Conservation (phyloP, 164 flowering plant genomes). For the Santalum album region DNA sequence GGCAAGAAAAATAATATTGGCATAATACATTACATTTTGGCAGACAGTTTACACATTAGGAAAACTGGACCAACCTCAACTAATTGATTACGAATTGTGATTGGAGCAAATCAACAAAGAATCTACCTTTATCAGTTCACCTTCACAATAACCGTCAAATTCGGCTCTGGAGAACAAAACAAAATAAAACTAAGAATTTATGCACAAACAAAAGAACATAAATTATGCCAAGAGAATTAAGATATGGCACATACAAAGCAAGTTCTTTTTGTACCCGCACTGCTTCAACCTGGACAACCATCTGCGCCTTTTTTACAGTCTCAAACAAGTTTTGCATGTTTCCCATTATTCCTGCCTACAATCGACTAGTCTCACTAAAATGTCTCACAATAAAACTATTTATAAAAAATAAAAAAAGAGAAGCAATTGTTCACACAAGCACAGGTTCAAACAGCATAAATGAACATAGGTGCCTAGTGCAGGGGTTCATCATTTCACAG, state of each 20-base stretch:
- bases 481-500: no score
- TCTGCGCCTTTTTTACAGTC: not conserved
- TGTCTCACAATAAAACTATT: no score
- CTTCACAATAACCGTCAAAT: constrained; percentile 1
- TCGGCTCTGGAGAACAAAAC: not conserved
- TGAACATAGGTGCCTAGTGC: no score
- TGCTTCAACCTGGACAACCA: constrained; percentile 3
- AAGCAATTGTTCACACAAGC: no score
- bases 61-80: not conserved
- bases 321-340: constrained; percentile 4
- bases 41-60: no score
- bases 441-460: no score
- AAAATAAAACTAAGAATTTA: not conserved
- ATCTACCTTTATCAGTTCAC: not conserved
- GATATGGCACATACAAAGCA: not conserved
- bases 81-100: not conserved
- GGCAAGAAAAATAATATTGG: no score
- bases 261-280: constrained; percentile 4
- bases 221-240: not conserved
- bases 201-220: not conserved
- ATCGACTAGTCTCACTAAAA: no score
- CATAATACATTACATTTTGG: no score
- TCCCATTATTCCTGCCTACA: constrained; percentile 3
- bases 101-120: not conserved
- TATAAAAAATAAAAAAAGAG: no score